phyloP scores from a whole-genome alignment of 2,329 filamentous ascomycete genomes.

The Thielaviopsis punctulata region DNA sequence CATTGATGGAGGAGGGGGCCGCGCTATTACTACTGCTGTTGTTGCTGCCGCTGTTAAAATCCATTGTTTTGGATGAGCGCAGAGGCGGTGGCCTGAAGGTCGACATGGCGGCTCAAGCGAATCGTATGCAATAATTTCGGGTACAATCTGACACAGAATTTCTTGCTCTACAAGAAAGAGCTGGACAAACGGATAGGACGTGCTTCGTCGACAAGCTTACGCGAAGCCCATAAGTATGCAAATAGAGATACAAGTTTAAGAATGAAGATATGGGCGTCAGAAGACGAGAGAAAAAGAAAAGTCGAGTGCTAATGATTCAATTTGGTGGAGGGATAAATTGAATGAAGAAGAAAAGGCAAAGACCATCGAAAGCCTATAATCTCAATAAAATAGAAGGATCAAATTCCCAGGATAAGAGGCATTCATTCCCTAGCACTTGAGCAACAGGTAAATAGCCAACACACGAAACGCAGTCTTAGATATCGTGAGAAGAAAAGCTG shows the following conservation, averaged over 20 bases:
- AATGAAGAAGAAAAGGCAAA: not conserved
- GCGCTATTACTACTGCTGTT: slow-evolving; percentile 19
- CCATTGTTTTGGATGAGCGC: slow-evolving; percentile 21
- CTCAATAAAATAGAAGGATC: not conserved
- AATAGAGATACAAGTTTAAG: not conserved
- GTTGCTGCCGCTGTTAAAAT: slow-evolving; percentile 14
- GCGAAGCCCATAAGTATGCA: not conserved
- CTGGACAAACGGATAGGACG: slow-evolving; percentile 23
- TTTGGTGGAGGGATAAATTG: too few relatives aligned
- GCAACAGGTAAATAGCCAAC: not conserved
- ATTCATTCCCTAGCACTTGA: not conserved
- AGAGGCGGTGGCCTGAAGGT: slow-evolving; percentile 15
- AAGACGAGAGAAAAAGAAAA: not conserved
- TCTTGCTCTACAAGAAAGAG: too few relatives aligned
- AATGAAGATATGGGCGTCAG: not conserved
- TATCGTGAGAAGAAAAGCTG: not conserved
- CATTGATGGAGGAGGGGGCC: not conserved
- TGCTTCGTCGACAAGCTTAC: not conserved
- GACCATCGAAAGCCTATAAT: not conserved
- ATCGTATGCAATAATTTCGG: not conserved
- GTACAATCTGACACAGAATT: slow-evolving; percentile 26
- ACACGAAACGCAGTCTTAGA: not conserved
- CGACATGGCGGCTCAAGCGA: slow-evolving; percentile 23
- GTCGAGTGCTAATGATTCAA: not conserved
- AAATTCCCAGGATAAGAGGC: not conserved